These are phyloP conservation scores for Arthroderma sp. DNA, from an alignment of 2,329 filamentous ascomycete genomes.

Conservation along the genomic window DNA sequence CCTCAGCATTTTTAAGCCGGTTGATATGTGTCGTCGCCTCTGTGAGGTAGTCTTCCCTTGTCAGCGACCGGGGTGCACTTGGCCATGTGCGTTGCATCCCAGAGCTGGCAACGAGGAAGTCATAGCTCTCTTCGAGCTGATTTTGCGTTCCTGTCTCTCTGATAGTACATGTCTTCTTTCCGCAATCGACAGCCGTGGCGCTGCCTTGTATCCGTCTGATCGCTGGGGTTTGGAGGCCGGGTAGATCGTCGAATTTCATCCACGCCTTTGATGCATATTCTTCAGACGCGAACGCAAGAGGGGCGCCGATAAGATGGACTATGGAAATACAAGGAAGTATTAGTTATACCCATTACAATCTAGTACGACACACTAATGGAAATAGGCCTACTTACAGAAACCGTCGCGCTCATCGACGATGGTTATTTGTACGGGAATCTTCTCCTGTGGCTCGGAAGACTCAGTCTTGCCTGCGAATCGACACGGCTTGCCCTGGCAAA, in stretches of 20 bases:
- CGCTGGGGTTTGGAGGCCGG: slow-evolving; percentile 49
- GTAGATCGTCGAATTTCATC: slow-evolving; percentile 55
- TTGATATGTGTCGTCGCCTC: slow-evolving; percentile 50
- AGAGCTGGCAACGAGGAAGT: slow-evolving; percentile 61
- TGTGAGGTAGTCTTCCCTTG: slow-evolving; percentile 47
- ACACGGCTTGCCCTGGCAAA: slow-evolving; percentile 43
- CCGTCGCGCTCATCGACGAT: slow-evolving; percentile 64
- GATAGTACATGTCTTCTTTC: slow-evolving; percentile 46
- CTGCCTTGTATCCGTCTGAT: slow-evolving; percentile 54
- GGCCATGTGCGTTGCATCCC: slow-evolving; percentile 59
- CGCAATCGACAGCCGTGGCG: slow-evolving; percentile 47
- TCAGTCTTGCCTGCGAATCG: slow-evolving; percentile 22
- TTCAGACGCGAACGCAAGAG: slow-evolving; percentile 53
- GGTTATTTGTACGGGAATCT: slow-evolving; percentile 49
- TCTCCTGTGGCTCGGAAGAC: slow-evolving; percentile 18
- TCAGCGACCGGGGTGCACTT: slow-evolving; percentile 54
- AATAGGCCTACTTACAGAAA: slow-evolving; percentile 45
- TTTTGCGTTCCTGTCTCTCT: slow-evolving; percentile 36
- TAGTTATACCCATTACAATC: not conserved
- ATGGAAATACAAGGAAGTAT: not conserved
- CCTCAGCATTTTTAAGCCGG: slow-evolving; percentile 37
- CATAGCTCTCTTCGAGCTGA: slow-evolving; percentile 39
- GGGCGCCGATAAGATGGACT: slow-evolving; percentile 67
- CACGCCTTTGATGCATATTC: slow-evolving; percentile 55
- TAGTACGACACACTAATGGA: not conserved